These are phyloP conservation scores for Alnus glutinosa DNA, from an alignment of 306 rosid species.

Conservation along the genomic window DNA sequence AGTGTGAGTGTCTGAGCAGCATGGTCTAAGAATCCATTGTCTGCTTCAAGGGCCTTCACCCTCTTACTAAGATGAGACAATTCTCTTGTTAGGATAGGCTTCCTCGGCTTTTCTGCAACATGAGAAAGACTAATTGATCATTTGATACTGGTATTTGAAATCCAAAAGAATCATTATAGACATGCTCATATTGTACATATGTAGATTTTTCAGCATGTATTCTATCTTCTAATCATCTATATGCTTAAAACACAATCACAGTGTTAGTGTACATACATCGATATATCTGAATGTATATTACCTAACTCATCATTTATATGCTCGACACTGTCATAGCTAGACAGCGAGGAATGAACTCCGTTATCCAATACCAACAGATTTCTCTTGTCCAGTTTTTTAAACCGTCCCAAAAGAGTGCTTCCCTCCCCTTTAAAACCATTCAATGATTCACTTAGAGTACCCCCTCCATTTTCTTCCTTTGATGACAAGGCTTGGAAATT, in stretches of 20 bases:
- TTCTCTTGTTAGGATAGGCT: slow-evolving; percentile 26
- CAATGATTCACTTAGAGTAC: slow-evolving; percentile 26
- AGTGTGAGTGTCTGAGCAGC: slow-evolving; percentile 33
- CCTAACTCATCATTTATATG: slow-evolving; percentile 50
- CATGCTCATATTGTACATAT: background rate
- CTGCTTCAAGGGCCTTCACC: slow-evolving; percentile 59
- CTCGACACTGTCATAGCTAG: slow-evolving; percentile 28
- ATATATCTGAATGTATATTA: slow-evolving; percentile 18
- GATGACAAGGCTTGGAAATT: slow-evolving; percentile 33
- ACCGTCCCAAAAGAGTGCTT: slow-evolving; percentile 50
- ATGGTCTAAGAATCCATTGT: slow-evolving; percentile 39
- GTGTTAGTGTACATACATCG: background rate
- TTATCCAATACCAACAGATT: slow-evolving; percentile 30
- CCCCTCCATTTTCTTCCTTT: slow-evolving; percentile 32
- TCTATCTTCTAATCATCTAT: slow-evolving; percentile 34
- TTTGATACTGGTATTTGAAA: background rate
- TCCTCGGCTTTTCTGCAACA: slow-evolving; percentile 49
- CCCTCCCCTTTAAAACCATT: slow-evolving; percentile 54
- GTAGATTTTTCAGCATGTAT: background rate
- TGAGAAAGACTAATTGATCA: background rate
- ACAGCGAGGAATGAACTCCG: slow-evolving; percentile 32
- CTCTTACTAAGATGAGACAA: slow-evolving; percentile 44
- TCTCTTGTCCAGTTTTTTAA: slow-evolving; percentile 49
- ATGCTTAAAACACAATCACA: background rate
- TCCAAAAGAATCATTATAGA: background rate